Base-by-base conservation (phyloP, 805 yeast species). In the Lipomyces japonicus region DNA sequence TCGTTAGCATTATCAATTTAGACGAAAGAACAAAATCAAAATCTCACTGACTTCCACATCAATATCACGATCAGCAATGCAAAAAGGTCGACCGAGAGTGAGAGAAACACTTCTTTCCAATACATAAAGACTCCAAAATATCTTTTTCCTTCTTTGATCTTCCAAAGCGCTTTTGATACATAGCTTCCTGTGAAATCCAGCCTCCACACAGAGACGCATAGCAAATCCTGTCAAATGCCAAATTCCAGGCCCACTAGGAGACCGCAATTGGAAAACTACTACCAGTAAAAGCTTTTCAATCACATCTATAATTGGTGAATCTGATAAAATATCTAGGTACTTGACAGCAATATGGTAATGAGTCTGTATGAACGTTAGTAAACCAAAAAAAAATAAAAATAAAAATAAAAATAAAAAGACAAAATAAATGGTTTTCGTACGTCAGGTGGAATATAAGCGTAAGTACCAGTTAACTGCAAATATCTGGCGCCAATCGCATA, bases 161-260 rank as follows among this genome's bases (percentile, higher is more conserved):
- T 51, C 56, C 16, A 52, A 38, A n/a, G 47, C 52, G 5, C 51
- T 40, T 25, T 32, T 39, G 22, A 39, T 32, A 7, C 42, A 9
- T 21, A 47, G 31, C 22, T 47, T 50, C 10, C 58, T 32, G 37
- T 53, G 58, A 28, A 53, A 46, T 12, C 58, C 58, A 12, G 58
- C 55, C 23, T 53, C 58, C 16, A 53, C 44, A 19, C 58, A 53
- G 7, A 53, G 45, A 4, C 58, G 49, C 49, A 51, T 39, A 22
- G 42, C 47, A 37, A 53, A 53, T 2, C 58, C 58, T 9, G 56
- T 52, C 31, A 53, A 39, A 42, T 53, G 58, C 58, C 58, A 53
- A 21, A 53, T 53, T n/a, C 56, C 56, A 2, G 58, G 55, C 2
- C 58, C 56, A 16, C 48, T 39, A 3, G 58, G 58, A 3, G 56